Base-by-base conservation (phyloP, 805 yeast genomes). In the Yueomyces sp. region DNA sequence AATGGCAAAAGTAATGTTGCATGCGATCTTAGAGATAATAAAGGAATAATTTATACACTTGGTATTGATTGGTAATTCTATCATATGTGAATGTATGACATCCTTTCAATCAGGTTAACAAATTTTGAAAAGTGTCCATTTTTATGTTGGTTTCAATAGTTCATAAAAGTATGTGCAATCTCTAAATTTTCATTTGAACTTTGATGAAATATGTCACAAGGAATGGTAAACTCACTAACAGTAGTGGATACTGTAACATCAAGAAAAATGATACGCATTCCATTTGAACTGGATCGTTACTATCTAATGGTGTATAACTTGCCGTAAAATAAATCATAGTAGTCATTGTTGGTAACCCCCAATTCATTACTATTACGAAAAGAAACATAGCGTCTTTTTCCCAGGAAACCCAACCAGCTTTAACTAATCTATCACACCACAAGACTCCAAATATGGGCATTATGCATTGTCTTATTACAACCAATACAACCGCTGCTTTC, bases 291-390 rank as follows among this genome's bases (percentile, higher is more conserved):
- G 69, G 67, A 5, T 64, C 67, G n/a, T 44, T 44, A 8, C 63
- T 63, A 26, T 65, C 69, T 2, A 78, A 77, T n/a, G 90, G 92
- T 1, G 88, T 79, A 61, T 77, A 83, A 57, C 85, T 78, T 3
- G 95, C 92, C 1, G 96, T 87, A 45, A 90, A 68, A 59, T 88
- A 92, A 39, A 90, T 80, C 52, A 87, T 72, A 0, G 92, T 75
- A 0, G 97, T 92, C 42, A 96, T 95, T 41, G 86, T 81, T 0
- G 98, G 97, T 31, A 87, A 66, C 0, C 87, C 87, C 64, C 83
- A 83, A 38, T 77, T 76, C 37, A 88, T 68, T 6, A 81, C 80
- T 47, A 84, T 75, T 7, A 88, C 83, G 54, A 92, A 85, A 29
- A 81, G 67, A 8, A 87, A 65, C 62, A 87, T 72, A 19, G 61